Evolutionary conservation across 2,329 filamentous ascomycete genomes (phyloP), one percentile per base, ranked within the genome.

Genomic region (Achaetomium macrosporum): DNA sequence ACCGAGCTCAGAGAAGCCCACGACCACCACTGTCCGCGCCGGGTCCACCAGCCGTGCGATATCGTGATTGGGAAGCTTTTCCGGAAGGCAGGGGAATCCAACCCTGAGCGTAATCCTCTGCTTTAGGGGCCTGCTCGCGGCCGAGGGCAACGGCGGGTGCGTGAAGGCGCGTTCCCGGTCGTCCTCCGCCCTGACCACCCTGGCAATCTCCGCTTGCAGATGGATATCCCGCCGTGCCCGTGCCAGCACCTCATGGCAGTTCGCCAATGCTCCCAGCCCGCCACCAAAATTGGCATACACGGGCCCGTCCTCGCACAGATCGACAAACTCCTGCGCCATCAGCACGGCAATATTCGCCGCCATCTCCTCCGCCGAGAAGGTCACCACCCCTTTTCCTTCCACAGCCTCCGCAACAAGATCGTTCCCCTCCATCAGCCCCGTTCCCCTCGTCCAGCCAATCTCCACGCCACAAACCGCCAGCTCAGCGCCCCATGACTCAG

Each of bases 401-500:
- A 73, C 64, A 4, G 61, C 69, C 35, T 67, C 64, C 1, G 72
- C 69, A 6, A 74, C 50, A 2, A 67, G 61, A 48, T 74, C 68
- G 56, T 75, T 75, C 35, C 57, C 66, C 1, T 57, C 62, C 73
- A 75, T 76, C 4, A 75, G 57, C 1, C 68, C 66, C 1, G 73
- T 75, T 2, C 70, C 71, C 35, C 72, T 63, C 7, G 72, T 75
- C 72, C 73, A 75, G 10, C 73, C 73, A 44, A 75, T 75, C 10
- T 70, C 60, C 3, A 66, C 68, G 10, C 72, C 72, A 47, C 69
- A 72, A 4, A 75, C 56, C 1, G 65, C 65, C 12, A 75, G 36
- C 44, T 71, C 72, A 0, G 68, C 59, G 50, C 53, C 37, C 72
- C 71, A 73, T 40, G 56, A 56, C 51, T 73, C 71, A 1, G 68